Evolutionary conservation across 2,329 filamentous ascomycete genomes (phyloP).

Genomic region (Tolypocladium nubicola): DNA sequence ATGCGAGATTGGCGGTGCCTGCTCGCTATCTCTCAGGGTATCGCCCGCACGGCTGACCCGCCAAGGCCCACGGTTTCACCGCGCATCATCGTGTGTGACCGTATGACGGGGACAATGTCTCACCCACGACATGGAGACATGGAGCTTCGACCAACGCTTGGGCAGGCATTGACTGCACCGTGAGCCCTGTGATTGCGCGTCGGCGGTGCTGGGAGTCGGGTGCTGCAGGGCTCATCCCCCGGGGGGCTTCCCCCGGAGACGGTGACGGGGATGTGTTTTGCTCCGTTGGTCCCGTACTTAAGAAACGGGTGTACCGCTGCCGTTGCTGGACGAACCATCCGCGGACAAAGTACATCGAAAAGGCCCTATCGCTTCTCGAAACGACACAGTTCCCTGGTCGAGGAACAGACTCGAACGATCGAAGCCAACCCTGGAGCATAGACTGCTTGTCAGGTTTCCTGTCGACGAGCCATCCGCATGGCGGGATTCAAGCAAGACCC

Average conservation of each 20-base stretch:
- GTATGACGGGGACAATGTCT: not conserved
- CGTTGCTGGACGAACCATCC: not conserved
- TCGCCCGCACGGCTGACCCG: not conserved
- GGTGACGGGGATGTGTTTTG: not conserved
- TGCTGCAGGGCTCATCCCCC: not conserved
- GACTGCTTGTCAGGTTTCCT: not conserved
- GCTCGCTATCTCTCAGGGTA: not conserved
- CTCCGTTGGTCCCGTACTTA: not conserved
- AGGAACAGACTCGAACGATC: not conserved
- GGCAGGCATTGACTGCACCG: not conserved
- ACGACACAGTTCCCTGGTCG: not conserved
- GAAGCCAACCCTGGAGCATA: not conserved
- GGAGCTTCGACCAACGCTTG: not conserved
- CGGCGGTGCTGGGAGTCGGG: not conserved
- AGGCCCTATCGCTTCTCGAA: not conserved
- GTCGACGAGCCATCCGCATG: not conserved
- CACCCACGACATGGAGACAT: not conserved
- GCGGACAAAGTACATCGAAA: not conserved
- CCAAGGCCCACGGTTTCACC: not conserved
- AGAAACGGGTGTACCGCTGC: not conserved
- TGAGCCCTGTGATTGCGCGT: not conserved
- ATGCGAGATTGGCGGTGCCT: not conserved
- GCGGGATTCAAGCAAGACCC: conserved; percentile 10
- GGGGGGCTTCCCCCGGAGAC: too few relatives aligned
- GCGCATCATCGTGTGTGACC: not conserved